These are phyloP conservation scores for Scopulariopsis brevicaulis DNA, from an alignment of 2,329 filamentous ascomycete species.

Conservation along the genomic window DNA sequence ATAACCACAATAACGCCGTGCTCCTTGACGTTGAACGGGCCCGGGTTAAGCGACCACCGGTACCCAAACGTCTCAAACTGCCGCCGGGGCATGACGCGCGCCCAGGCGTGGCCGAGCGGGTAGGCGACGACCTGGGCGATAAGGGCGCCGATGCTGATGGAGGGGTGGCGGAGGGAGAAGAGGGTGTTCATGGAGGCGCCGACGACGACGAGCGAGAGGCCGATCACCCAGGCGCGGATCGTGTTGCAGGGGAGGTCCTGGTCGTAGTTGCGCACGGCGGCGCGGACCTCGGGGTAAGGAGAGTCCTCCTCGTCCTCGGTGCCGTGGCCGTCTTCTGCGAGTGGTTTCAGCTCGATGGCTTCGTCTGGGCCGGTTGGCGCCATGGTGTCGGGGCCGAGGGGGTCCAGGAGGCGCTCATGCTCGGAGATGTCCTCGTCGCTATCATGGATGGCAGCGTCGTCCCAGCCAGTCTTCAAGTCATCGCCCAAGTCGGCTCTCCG, in stretches of 20 bases:
- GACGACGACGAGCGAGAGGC: slow-evolving; percentile 40
- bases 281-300: slow-evolving; percentile 55
- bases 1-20: slow-evolving; percentile 58
- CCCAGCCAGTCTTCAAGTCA: slow-evolving; percentile 25
- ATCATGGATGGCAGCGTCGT: slow-evolving; percentile 22
- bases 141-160: slow-evolving; percentile 47
- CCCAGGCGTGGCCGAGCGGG: slow-evolving; percentile 52
- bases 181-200: slow-evolving; percentile 53
- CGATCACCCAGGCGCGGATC: slow-evolving; percentile 53
- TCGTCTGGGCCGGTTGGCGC: slow-evolving; percentile 8
- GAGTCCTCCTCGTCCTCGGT: slow-evolving; percentile 36
- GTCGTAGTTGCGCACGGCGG: slow-evolving; percentile 53
- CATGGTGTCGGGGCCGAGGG: slow-evolving; percentile 13
- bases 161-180: slow-evolving; percentile 49
- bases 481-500: slow-evolving; percentile 12
- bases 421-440: slow-evolving; percentile 37
- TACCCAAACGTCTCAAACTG: slow-evolving; percentile 40
- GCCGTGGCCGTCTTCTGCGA: slow-evolving; percentile 16
- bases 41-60: slow-evolving; percentile 50
- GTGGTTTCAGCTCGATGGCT: slow-evolving; percentile 9
- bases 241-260: slow-evolving; percentile 57
- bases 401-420: slow-evolving; percentile 44
- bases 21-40: slow-evolving; percentile 61
- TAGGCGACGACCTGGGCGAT: slow-evolving; percentile 55
- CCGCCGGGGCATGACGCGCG: slow-evolving; percentile 36